These are phyloP conservation scores for Cytospora leucostoma DNA, from an alignment of 2,329 filamentous ascomycete species.

Conservation along the genomic window DNA sequence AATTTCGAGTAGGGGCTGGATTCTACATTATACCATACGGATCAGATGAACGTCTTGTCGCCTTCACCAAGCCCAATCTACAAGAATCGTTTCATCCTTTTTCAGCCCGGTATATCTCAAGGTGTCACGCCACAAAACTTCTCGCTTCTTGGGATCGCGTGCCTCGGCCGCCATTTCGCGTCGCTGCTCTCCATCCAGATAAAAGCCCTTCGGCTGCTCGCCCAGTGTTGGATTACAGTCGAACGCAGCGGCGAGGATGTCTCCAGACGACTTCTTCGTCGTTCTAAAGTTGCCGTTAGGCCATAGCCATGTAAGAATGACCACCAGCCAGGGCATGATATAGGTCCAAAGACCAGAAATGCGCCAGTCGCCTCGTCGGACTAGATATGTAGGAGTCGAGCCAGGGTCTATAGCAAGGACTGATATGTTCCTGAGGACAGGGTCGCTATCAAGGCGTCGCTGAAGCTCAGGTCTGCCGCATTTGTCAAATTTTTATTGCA, in stretches of 20 bases:
- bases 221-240: neutral
- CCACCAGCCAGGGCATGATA: neutral
- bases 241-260: neutral
- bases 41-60: too few relatives aligned
- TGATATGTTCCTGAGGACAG: conserved; percentile 34
- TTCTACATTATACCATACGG: too few relatives aligned
- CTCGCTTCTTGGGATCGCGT: neutral
- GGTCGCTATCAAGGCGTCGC: conserved; percentile 33
- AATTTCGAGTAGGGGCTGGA: too few relatives aligned
- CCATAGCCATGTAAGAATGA: neutral
- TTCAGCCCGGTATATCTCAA: neutral
- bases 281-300: neutral
- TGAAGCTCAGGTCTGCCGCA: conserved; percentile 34
- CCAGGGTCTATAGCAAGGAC: conserved; percentile 39
- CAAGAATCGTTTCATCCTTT: neutral
- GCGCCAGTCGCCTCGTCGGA: conserved; percentile 28
- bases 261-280: neutral
- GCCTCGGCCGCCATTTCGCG: neutral
- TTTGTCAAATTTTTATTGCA: conserved; percentile 1
- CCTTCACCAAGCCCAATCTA: neutral
- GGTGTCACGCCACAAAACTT: neutral
- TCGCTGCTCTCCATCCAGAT: neutral
- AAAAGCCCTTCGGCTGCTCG: conserved; percentile 1
- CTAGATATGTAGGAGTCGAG: conserved; percentile 34
- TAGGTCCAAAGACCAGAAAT: conserved; percentile 21